Evolutionary conservation across 352 stramenopile genomes (phyloP).

Genomic region (Globisporangium megalacanthum): DNA sequence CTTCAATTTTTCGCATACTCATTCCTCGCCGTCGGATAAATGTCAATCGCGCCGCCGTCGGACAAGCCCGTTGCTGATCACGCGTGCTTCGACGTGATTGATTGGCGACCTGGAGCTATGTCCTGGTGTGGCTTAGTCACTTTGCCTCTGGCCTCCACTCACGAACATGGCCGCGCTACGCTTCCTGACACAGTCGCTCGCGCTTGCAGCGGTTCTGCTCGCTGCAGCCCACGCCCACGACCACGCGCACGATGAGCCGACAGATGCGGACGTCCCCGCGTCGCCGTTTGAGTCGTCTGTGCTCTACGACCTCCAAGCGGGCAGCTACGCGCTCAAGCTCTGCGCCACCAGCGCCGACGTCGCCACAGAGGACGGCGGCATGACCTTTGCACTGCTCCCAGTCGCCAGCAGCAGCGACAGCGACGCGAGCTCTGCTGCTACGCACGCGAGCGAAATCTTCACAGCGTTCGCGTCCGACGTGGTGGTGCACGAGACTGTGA

Average conservation of each 20-base stretch:
- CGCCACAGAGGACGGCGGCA: not conserved
- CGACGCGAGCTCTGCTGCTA: slow-evolving; percentile 1
- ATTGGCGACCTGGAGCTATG: too few relatives aligned
- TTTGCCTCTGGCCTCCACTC: too few relatives aligned
- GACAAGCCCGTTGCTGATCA: too few relatives aligned
- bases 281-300: slow-evolving; percentile 5
- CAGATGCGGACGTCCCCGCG: not conserved
- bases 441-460: slow-evolving; percentile 3
- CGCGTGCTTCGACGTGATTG: too few relatives aligned
- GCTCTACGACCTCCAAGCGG: slow-evolving; percentile 2
- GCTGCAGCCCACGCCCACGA: not conserved
- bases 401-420: slow-evolving; percentile 3
- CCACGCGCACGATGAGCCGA: not conserved
- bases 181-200: too few relatives aligned
- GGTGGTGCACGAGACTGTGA: slow-evolving; percentile 3
- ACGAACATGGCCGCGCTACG: too few relatives aligned
- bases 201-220: too few relatives aligned
- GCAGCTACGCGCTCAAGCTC: slow-evolving; percentile 9
- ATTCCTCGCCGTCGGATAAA: too few relatives aligned
- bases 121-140: too few relatives aligned
- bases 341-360: slow-evolving; percentile 6
- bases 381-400: slow-evolving; percentile 11
- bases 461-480: slow-evolving; percentile 9
- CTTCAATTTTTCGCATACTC: too few relatives aligned
- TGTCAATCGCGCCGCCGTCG: too few relatives aligned